These are phyloP conservation scores for Canavalia gladiata DNA, from an alignment of 306 rosid genomes.

Conservation along the genomic window DNA sequence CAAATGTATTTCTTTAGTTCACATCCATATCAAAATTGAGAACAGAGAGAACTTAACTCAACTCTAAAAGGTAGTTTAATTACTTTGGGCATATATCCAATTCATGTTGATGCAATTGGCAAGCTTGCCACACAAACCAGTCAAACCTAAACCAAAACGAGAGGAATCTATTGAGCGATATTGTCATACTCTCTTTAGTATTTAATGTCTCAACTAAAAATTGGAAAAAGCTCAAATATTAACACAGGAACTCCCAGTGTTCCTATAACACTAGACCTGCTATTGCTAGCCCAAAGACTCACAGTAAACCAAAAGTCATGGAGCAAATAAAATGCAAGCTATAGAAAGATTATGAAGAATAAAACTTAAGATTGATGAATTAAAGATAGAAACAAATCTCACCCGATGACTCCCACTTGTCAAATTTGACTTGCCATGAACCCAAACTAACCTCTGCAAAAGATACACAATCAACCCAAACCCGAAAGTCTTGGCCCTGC, in stretches of 20 bases:
- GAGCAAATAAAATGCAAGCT: constrained; percentile 7
- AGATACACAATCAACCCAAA: constrained; percentile 73
- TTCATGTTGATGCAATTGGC: neutral
- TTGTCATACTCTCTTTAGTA: neutral
- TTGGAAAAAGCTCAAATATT: neutral
- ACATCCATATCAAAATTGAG: neutral
- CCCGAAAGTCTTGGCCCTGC: constrained; percentile 59
- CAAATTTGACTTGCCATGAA: constrained; percentile 76
- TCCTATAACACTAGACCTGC: constrained; percentile 28
- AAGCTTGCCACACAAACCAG: neutral
- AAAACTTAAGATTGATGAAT: neutral
- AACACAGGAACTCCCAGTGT: neutral
- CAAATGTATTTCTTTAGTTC: neutral
- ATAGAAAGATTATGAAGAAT: neutral
- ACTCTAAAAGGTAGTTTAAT: neutral
- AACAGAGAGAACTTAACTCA: neutral
- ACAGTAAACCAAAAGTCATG: neutral
- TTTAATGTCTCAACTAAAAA: constrained; percentile 23
- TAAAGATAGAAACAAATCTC: constrained; percentile 44
- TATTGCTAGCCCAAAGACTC: constrained; percentile 8
- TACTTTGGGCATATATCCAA: neutral
- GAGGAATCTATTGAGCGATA: neutral
- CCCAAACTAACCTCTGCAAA: constrained; percentile 64
- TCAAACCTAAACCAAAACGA: constrained; percentile 2
- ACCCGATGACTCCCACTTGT: constrained; percentile 82